Evolutionary conservation across 306 rosid species (phyloP), one percentile per base, ranked within the genome.

Genomic region (Vigna angularis): DNA sequence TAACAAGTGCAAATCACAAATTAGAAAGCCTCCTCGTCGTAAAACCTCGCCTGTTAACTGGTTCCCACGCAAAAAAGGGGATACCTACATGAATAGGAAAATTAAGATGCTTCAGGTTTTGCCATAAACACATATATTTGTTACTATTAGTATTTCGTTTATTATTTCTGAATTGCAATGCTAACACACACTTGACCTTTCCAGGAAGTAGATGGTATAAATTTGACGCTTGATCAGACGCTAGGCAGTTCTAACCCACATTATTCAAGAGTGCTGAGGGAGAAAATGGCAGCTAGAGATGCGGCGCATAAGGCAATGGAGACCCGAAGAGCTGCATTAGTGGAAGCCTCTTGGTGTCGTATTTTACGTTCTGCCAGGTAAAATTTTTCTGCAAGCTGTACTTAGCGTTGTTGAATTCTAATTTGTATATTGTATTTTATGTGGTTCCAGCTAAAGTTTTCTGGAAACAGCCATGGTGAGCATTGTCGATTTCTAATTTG

Each of bases 321-420:
- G 83, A 90, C 96, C 74, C 97, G 90, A 65, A 93, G 88, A 84
- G 93, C 90, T 18, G 97, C 99, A 26, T 66, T 93, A 78, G 97
- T 93, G 42, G 99, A 95, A 88, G 94, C 99, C 58, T 95, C 98
- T 72, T 93, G 99, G 99, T 95, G 99, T 83, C 88, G 96, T 59
- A 93, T 91, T 81, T 89, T 95, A 24, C 79, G 84, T 80, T 97
- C 99, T 72, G 88, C 98, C 26, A 79, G 98, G 98, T 95, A 81
- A 79, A 53, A 67, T 36, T 74, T 9, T 72, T 48, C 57, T 63
- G 45, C 44, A 11, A 38, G 30, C 49, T 64, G 18, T 66, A 80
- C 57, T 9, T 64, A 42, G 38, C 18, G 30, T 47, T 20, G n/a
- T 66, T 72, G 69, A 51, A 58, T 79, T 15, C 20, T 32, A 32